Conservation (phyloP, 2,329 filamentous ascomycete species). For the Cytospora chrysosperma region DNA sequence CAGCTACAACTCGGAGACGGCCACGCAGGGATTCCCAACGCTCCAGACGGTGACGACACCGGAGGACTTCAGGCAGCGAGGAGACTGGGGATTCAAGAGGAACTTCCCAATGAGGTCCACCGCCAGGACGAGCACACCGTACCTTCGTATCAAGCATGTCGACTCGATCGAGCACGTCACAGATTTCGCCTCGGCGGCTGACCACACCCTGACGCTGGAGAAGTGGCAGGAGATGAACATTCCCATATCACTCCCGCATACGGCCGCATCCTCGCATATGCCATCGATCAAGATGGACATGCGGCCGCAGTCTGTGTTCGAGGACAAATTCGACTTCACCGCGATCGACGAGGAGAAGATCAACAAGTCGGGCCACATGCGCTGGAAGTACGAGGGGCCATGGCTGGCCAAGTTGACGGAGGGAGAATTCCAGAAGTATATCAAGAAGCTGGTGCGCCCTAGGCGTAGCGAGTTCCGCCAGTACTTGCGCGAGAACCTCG, state of each 20-base stretch:
- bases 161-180: constrained; percentile 88
- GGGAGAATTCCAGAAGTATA: constrained; percentile 57
- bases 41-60: constrained; percentile 81
- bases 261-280: neutral
- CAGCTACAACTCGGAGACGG: constrained; percentile 59
- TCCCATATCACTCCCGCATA: constrained; percentile 58
- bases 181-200: constrained; percentile 79
- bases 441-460: constrained; percentile 53
- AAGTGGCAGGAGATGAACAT: constrained; percentile 86
- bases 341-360: constrained; percentile 36
- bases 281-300: constrained; percentile 21
- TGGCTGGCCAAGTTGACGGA: constrained; percentile 64
- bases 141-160: constrained; percentile 73
- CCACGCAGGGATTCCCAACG: constrained; percentile 77
- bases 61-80: constrained; percentile 66
- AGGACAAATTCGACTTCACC: constrained; percentile 57
- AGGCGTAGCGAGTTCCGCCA: constrained; percentile 54
- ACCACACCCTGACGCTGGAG: constrained; percentile 75
- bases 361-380: constrained; percentile 42
- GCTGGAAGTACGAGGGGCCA: constrained; percentile 67
- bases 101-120: constrained; percentile 76
- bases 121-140: constrained; percentile 67
- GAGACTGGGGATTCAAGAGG: constrained; percentile 93
- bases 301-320: constrained; percentile 55
- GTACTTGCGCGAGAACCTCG: constrained; percentile 51